phyloP scores from a whole-genome alignment of 83 land plant species.

The Isoetes engelmannii region DNA sequence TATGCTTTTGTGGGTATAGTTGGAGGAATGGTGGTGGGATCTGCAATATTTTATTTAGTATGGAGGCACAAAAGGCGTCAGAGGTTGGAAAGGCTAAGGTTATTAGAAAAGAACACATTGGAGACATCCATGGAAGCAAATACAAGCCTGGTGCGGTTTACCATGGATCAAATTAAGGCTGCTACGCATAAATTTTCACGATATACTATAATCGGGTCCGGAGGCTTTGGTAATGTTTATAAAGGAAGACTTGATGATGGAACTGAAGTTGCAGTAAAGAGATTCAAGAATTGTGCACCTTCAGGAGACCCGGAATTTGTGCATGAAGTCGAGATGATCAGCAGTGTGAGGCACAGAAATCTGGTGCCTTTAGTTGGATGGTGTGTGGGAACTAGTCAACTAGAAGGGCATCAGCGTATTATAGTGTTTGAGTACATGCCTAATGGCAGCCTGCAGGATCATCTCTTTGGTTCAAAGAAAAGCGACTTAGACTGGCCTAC shows the following conservation, averaged over 20 bases:
- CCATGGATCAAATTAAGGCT: slow-evolving; percentile 45
- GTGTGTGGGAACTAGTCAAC: slow-evolving; percentile 41
- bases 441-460: slow-evolving; percentile 63
- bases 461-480: slow-evolving; percentile 40
- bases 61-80: too few species aligned
- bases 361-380: slow-evolving; percentile 53
- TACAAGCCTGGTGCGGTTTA: slow-evolving; percentile 42
- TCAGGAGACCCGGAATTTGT: slow-evolving; percentile 53
- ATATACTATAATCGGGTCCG: slow-evolving; percentile 47
- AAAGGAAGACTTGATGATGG: slow-evolving; percentile 48
- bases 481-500: slow-evolving; percentile 16
- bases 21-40: too few species aligned
- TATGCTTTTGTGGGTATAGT: too few species aligned
- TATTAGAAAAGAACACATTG: too few species aligned
- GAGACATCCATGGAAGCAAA: slow-evolving; percentile 39
- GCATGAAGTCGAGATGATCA: slow-evolving; percentile 71
- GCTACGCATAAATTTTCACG: slow-evolving; percentile 50
- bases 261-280: slow-evolving; percentile 53
- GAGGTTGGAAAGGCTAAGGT: too few species aligned
- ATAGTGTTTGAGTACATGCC: slow-evolving; percentile 58
- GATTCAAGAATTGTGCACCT: slow-evolving; percentile 66
- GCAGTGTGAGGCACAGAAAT: slow-evolving; percentile 62
- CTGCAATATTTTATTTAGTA: too few species aligned
- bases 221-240: slow-evolving; percentile 68
- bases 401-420: slow-evolving; percentile 67